These are phyloP conservation scores for Pseudozyma pruni DNA, from an alignment of 1,284 basidiomycete genomes.

Conservation along the genomic window DNA sequence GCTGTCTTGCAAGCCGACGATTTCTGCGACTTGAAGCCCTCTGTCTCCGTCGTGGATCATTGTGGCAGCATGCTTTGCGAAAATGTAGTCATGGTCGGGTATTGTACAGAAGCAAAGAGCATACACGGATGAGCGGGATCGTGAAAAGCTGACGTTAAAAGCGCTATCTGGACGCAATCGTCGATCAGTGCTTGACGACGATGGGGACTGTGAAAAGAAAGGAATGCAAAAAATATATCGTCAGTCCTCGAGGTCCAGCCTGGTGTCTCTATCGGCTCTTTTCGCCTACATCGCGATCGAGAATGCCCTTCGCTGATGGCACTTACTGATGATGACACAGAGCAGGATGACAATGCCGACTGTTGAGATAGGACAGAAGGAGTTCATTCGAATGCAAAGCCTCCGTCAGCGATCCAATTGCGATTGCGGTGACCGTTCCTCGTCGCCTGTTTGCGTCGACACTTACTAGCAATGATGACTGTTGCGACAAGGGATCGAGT, in stretches of 20 bases:
- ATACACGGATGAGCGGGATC: slow-evolving; percentile 7
- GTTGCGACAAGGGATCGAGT: not conserved
- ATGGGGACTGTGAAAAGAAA: slow-evolving; percentile 45
- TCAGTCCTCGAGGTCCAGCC: not conserved
- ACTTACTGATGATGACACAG: slow-evolving; percentile 66
- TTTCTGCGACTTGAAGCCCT: no score
- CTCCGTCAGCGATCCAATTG: not conserved
- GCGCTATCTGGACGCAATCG: not conserved
- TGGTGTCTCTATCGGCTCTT: not conserved
- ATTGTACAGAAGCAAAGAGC: slow-evolving; percentile 39
- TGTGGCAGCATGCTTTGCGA: slow-evolving; percentile 6
- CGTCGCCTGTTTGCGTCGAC: not conserved
- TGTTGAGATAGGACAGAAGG: not conserved
- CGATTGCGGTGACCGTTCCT: not conserved
- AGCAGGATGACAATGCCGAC: slow-evolving; percentile 66
- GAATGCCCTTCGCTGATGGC: not conserved
- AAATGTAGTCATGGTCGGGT: slow-evolving; percentile 14
- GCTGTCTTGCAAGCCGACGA: no score
- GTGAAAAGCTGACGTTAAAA: slow-evolving; percentile 4
- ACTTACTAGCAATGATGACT: slow-evolving; percentile 45
- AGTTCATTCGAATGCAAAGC: not conserved
- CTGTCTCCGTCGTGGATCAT: no score
- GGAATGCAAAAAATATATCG: not conserved
- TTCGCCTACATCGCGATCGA: no score
- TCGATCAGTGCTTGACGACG: slow-evolving; percentile 53